Base-by-base conservation (phyloP, 257 asterid species). In the Nicotiana noctiflora region DNA sequence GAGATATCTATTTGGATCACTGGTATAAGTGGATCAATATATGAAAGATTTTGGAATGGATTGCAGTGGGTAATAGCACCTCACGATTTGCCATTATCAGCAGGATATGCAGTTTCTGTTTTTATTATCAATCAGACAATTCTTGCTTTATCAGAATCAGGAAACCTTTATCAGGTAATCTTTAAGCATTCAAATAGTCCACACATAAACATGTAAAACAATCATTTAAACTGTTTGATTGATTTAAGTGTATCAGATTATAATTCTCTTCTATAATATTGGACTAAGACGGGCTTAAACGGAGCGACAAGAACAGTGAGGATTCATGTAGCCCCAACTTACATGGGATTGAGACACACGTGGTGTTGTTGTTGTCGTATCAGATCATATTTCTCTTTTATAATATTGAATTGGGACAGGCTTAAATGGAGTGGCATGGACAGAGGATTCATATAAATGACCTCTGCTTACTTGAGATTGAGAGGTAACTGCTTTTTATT, bases 21-120 rank as follows among this genome's bases (percentile, higher is more conserved):
- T 14, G 98, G 97, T 0, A 81, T 80, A 46, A 93, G 98, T 75
- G 98, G 98, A n/a, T 89, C 95, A 74, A 88, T 94, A 8, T 94
- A 93, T 46, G 98, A 94, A 86, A 88, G 98, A 66, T 93, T 86
- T 60, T 94, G 98, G 98, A 94, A 94, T 79, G 98, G 97, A 25
- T 6, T 90, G 85, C 98, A 86, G 86, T 94, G 98, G 98, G 98
- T 93, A 85, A 78, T 90, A 76, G 98, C 95, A 2, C 98, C 98
- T 4, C 98, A 93, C 79, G 95, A 90, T 37, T 84, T 93, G 31
- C 94, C 96, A 0, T 59, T 85, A 5, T 56, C 81, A 29, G 96
- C 92, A 25, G 98, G 96, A 0, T 82, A 80, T 78, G 97, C 96
- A 14, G 82, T 87, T 68, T 88, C 96, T 72, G 92, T 91, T 19